phyloP scores from a whole-genome alignment of 73 alveolate genomes.

The Symbiodinium natans region DNA sequence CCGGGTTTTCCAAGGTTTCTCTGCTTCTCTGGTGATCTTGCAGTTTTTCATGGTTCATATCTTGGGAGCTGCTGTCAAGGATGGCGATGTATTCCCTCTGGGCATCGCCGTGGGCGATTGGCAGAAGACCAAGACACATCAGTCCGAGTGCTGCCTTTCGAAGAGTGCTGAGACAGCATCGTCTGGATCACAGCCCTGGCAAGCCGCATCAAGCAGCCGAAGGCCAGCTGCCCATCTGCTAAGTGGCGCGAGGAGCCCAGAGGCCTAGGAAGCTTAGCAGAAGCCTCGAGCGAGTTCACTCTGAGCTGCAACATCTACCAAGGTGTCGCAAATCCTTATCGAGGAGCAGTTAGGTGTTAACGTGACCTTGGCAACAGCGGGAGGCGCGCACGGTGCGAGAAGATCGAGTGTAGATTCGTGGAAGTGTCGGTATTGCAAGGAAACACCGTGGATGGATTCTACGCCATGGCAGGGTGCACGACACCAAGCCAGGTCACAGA shows the following conservation, averaged over 20 bases:
- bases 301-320: too few species aligned
- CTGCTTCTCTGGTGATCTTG: too few species aligned
- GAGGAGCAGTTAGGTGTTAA: neutral
- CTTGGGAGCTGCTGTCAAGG: too few species aligned
- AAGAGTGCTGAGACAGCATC: too few species aligned
- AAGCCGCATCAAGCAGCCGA: too few species aligned
- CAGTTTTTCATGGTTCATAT: too few species aligned
- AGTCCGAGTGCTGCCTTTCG: too few species aligned
- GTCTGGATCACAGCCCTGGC: too few species aligned
- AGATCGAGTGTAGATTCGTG: too few species aligned
- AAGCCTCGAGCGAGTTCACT: too few species aligned
- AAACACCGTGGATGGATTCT: neutral
- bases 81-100: neutral
- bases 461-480: neutral
- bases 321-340: neutral
- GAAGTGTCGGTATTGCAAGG: neutral
- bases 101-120: constrained; percentile 10
- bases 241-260: neutral
- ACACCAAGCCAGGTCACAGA: neutral
- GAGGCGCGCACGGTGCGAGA: neutral
- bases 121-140: neutral
- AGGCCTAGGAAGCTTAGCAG: neutral
- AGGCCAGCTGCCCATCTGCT: constrained; percentile 8
- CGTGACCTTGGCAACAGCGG: neutral
- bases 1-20: too few species aligned